Conservation (phyloP, 495 filamentous ascomycete species). For the Rhizodiscina lignyota region DNA sequence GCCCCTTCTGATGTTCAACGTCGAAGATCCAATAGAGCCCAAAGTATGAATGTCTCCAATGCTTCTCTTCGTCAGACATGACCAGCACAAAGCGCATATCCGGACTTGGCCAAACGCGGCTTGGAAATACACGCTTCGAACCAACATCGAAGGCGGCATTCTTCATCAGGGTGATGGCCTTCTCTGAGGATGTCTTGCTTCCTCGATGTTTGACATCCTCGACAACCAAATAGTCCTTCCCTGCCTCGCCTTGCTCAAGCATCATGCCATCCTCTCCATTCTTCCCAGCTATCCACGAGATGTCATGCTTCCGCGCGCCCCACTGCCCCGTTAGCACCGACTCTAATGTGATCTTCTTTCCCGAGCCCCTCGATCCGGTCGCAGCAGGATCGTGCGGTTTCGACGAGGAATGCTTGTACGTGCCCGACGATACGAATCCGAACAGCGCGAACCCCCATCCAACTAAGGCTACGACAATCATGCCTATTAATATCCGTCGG, state of each 20-base stretch:
- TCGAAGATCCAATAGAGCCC: constrained; percentile 89
- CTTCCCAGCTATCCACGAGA: constrained; percentile 78
- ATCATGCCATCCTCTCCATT: constrained; percentile 76
- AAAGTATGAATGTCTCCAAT: constrained; percentile 81
- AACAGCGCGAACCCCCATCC: constrained; percentile 69
- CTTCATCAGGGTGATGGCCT: constrained; percentile 59
- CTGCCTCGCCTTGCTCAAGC: constrained; percentile 43
- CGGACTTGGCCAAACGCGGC: constrained; percentile 55
- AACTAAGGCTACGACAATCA: constrained; percentile 48
- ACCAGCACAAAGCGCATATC: constrained; percentile 75
- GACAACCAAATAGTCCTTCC: constrained; percentile 63
- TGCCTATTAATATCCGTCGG: constrained; percentile 48
- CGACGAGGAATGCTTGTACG: constrained; percentile 43
- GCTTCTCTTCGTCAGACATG: constrained; percentile 47
- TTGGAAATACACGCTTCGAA: constrained; percentile 31
- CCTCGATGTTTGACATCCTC: constrained; percentile 57
- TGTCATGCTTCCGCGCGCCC: constrained; percentile 46
- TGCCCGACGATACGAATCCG: constrained; percentile 50
- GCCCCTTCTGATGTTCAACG: constrained; percentile 60
- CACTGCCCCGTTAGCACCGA: constrained; percentile 63
- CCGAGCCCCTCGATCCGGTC: constrained; percentile 44
- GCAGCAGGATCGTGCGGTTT: constrained; percentile 51
- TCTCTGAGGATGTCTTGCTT: constrained; percentile 16
- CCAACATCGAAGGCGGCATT: constrained; percentile 39
- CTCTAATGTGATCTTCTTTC: constrained; percentile 65